Evolutionary conservation across 2,329 filamentous ascomycete genomes (phyloP).

Genomic region (Zymoseptoria tritici): DNA sequence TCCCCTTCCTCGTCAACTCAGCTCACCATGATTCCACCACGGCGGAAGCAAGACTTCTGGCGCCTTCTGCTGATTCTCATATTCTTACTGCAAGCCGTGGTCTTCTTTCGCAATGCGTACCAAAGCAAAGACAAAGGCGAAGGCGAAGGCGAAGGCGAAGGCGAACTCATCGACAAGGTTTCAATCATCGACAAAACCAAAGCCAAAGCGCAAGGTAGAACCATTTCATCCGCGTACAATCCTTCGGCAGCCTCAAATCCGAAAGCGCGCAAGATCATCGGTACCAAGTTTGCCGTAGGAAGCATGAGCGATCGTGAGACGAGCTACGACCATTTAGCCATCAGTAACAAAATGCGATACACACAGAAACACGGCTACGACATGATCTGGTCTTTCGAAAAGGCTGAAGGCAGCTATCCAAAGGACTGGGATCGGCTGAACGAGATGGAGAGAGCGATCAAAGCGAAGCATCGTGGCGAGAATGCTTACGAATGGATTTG

Average conservation of each 20-base stretch:
- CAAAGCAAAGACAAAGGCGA: background rate
- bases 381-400: slow-evolving; percentile 34
- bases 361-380: slow-evolving; percentile 34
- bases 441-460: slow-evolving; percentile 4
- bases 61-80: background rate
- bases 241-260: background rate
- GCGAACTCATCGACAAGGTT: background rate
- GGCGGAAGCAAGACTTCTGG: background rate
- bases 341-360: slow-evolving; percentile 19
- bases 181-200: background rate
- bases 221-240: background rate
- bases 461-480: slow-evolving; percentile 30
- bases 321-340: slow-evolving; percentile 3
- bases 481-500: slow-evolving; percentile 34
- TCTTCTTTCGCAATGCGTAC: background rate
- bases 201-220: background rate
- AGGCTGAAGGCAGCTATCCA: slow-evolving; percentile 22
- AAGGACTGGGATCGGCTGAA: slow-evolving; percentile 31
- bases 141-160: background rate
- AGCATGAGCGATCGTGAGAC: slow-evolving; percentile 3
- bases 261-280: background rate
- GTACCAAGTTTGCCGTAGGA: background rate
- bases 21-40: background rate
- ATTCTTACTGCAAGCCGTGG: background rate
- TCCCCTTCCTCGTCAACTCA: background rate